A percentile compares a stretch with the other conserved stretches of the same genome.
These are phyloP conservation scores for Bipolaris gigantea DNA, from an alignment of 2,329 filamentous ascomycete genomes.

Conservation along the genomic window DNA sequence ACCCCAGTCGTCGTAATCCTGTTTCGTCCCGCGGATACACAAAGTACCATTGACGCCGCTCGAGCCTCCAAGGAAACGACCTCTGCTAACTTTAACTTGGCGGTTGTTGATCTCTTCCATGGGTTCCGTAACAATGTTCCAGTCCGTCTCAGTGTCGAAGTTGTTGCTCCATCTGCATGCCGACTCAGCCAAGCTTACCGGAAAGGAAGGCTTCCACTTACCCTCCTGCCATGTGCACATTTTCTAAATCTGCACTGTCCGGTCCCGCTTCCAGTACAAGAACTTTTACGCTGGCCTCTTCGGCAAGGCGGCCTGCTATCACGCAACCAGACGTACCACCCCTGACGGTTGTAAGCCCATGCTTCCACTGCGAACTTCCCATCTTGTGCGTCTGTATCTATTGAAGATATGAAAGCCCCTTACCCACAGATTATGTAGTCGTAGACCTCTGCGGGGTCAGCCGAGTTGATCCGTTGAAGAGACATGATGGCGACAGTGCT, in stretches of 20 bases:
- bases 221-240: conserved; percentile 56
- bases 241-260: conserved; percentile 51
- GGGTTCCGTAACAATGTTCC: conserved; percentile 54
- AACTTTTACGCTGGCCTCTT: conserved; percentile 48
- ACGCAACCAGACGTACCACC: conserved; percentile 55
- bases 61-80: conserved; percentile 55
- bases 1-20: conserved; percentile 60
- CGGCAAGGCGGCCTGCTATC: conserved; percentile 52
- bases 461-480: conserved; percentile 23
- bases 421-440: conserved; percentile 37
- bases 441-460: conserved; percentile 22
- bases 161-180: conserved; percentile 47
- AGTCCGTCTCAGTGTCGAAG: conserved; percentile 55
- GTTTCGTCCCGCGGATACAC: conserved; percentile 53
- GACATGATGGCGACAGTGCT: conserved; percentile 13
- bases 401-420: neutral
- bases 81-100: conserved; percentile 53
- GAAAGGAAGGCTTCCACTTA: neutral
- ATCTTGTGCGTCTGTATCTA: accelerated
- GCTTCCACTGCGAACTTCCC: neutral
- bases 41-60: conserved; percentile 56
- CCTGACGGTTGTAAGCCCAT: conserved; percentile 20
- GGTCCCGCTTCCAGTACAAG: conserved; percentile 54
- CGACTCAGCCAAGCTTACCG: neutral
- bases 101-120: conserved; percentile 47